A percentile compares a stretch with the other conserved stretches of the same genome.
phyloP scores from a whole-genome alignment of 495 filamentous ascomycete genomes.

The Penicillium malachiteum region DNA sequence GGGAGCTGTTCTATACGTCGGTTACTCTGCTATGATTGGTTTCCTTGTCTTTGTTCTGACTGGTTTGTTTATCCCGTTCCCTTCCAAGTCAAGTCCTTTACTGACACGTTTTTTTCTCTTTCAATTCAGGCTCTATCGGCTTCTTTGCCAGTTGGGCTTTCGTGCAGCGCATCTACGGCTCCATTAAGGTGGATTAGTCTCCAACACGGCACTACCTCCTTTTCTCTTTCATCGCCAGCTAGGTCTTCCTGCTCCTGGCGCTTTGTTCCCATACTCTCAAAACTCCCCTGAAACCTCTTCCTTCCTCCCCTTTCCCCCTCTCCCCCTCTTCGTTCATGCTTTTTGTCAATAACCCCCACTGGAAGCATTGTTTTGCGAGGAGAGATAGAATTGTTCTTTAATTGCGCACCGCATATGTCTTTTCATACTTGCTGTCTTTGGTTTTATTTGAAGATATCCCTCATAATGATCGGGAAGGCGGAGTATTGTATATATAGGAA shows the following conservation, averaged over 20 bases:
- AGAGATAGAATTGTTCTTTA: constrained; percentile 11
- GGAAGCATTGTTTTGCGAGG: constrained; percentile 13
- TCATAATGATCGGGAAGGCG: constrained; percentile 2
- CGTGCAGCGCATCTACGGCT: constrained; percentile 86
- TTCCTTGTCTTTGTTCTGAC: constrained; percentile 92
- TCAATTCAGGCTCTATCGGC: constrained; percentile 75
- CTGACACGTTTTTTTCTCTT: constrained; percentile 13
- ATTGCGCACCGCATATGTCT: not conserved
- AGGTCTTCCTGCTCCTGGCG: too few relatives aligned
- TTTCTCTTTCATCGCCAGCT: too few relatives aligned
- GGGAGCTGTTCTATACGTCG: constrained; percentile 86
- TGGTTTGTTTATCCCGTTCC: constrained; percentile 56
- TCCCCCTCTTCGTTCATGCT: not conserved
- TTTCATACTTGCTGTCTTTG: not conserved
- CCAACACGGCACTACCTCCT: not conserved
- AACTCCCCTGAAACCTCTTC: not conserved
- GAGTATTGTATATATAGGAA: constrained; percentile 3
- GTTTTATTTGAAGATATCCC: constrained; percentile 1
- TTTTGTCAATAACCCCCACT: constrained; percentile 5
- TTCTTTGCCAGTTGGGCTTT: constrained; percentile 95
- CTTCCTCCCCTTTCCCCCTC: not conserved
- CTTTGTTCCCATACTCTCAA: not conserved
- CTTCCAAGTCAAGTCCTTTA: constrained; percentile 9
- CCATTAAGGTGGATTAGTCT: constrained; percentile 89
- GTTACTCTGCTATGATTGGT: constrained; percentile 85